Conservation (phyloP, 306 rosid species). For the Luffa acutangula region DNA sequence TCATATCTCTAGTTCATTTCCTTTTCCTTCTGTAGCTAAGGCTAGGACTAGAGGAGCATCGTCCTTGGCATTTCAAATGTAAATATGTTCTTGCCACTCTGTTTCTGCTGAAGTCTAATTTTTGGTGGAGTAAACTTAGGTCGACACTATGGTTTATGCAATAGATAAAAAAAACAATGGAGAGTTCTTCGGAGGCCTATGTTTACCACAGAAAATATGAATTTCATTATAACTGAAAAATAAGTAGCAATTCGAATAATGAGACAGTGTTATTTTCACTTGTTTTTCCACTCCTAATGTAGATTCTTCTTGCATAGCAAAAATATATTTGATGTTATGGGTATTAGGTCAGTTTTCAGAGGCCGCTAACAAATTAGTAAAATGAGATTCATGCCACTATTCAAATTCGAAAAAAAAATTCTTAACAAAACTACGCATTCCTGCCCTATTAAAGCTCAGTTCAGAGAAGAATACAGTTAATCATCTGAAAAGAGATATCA, state of each 20-base stretch:
- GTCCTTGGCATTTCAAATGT: background rate
- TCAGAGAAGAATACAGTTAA: slow-evolving; percentile 60
- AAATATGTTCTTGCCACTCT: background rate
- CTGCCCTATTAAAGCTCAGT: slow-evolving; percentile 74
- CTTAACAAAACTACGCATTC: slow-evolving; percentile 73
- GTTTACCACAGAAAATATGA: background rate
- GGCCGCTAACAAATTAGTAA: background rate
- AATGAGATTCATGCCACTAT: background rate
- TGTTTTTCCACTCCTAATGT: background rate
- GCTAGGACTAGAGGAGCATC: background rate
- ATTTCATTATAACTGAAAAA: background rate
- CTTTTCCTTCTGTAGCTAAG: background rate
- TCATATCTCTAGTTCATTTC: background rate
- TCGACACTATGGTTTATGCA: background rate
- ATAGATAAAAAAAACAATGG: background rate
- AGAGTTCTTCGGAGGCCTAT: background rate
- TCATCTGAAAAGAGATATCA: slow-evolving; percentile 62
- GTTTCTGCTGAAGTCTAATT: background rate
- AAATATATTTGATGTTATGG: background rate
- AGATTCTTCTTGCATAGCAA: background rate
- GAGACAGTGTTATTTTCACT: background rate
- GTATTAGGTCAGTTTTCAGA: background rate
- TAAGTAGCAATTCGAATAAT: background rate
- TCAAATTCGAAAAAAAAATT: slow-evolving; percentile 16
- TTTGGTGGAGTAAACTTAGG: background rate